Evolutionary conservation across 345 rosid genomes (phyloP).

Genomic region (Odontarrhena argentea): DNA sequence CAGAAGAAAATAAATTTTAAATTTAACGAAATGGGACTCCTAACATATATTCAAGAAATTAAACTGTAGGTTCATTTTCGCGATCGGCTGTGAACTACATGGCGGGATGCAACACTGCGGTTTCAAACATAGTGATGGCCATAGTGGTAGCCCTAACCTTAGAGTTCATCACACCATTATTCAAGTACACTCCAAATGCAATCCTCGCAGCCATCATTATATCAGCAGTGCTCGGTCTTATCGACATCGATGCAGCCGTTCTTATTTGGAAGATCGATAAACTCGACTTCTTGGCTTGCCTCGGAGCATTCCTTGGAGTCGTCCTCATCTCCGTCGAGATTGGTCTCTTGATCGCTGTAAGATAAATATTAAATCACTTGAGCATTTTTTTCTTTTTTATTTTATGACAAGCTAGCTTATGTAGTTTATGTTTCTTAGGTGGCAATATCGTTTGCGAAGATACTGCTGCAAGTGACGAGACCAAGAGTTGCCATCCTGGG

Average conservation of each 20-base stretch:
- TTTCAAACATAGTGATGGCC: conserved; percentile 85
- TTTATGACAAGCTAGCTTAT: not conserved
- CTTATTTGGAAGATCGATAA: conserved; percentile 86
- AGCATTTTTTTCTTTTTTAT: not conserved
- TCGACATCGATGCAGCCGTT: conserved; percentile 57
- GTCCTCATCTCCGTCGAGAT: conserved; percentile 64
- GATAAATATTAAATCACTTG: not conserved
- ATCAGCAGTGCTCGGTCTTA: conserved; percentile 67
- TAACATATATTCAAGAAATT: not conserved
- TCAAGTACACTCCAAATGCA: conserved; percentile 76
- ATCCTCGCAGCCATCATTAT: conserved; percentile 74
- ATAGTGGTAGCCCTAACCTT: conserved; percentile 62
- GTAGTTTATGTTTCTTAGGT: conserved; percentile 46
- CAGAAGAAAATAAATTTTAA: not conserved
- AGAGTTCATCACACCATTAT: conserved; percentile 63
- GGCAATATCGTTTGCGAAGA: conserved; percentile 73
- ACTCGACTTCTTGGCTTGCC: conserved; percentile 71
- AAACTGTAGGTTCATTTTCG: conserved; percentile 63
- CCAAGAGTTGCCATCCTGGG: conserved; percentile 75
- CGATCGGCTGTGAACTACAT: conserved; percentile 84
- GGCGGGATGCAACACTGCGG: conserved; percentile 82
- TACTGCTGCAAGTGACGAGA: conserved; percentile 84
- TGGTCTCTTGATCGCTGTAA: conserved; percentile 70
- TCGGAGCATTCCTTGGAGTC: conserved; percentile 85
- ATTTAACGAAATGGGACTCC: too few species aligned